Evolutionary conservation across 306 rosid species (phyloP), one percentile per base, ranked within the genome.

Genomic region (Sesbania bispinosa): DNA sequence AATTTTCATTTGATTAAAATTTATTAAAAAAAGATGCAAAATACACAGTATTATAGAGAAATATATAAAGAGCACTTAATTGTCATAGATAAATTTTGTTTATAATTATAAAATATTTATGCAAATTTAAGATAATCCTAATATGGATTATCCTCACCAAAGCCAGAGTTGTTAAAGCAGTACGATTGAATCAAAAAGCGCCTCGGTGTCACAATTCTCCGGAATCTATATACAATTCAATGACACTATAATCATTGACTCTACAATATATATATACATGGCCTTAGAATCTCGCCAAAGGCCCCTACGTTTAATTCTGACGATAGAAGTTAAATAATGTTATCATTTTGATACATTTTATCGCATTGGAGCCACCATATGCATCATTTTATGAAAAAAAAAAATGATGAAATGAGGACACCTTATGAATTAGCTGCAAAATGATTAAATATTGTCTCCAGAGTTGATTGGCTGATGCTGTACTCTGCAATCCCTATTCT

Each of bases 391-490:
- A 11, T 15, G 29, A 55, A 62, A 73, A 35, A n/a, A n/a, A 35
- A 62, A 33, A 55, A 35, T 10, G 41, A 68, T 10, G 24, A 66
- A 45, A 43, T 4, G 26, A 47, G 32, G 13, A 51, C 36, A 54
- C 63, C 70, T 92, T 82, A 89, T 5, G 90, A 74, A 53, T 81
- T 87, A 14, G 96, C 91, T 7, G 98, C 98, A 80, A 93, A 90
- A 81, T 93, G 96, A 66, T 90, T 93, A 66, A 93, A 93, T 73
- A 93, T 93, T 3, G 98, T 90, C 76, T 93, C 96, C 2, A 90
- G 83, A 53, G 96, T 93, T 27, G 98, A 93, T 68, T 90, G 97
- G 82, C 98, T 88, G 65, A 93, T 78, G 79, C 98, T 93, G 85
- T 93, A 93, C 75, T 93, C 98, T 1, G 97, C 94, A 66, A 93